These are phyloP conservation scores for Schwanniomyces vanrijiae DNA, from an alignment of 805 yeast genomes.

Conservation along the genomic window DNA sequence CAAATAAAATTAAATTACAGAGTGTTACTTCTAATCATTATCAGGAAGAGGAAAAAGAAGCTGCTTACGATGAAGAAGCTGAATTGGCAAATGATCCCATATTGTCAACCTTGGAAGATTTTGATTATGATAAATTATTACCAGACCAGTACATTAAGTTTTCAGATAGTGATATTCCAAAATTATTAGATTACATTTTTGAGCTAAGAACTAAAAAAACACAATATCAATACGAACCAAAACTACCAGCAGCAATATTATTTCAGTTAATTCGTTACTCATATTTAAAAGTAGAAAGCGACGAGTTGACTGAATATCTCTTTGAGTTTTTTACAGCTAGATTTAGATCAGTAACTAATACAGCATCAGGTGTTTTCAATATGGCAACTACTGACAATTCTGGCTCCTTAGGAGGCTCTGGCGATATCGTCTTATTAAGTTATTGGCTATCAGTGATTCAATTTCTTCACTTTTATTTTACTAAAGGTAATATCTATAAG, in stretches of 20 bases:
- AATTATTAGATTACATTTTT: constrained; percentile 48
- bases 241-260: constrained; percentile 66
- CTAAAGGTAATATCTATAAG: constrained; percentile 59
- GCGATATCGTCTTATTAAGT: constrained; percentile 70
- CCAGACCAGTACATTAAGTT: constrained; percentile 64
- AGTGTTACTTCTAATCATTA: constrained; percentile 21
- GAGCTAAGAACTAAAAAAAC: constrained; percentile 40
- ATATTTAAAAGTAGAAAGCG: constrained; percentile 54
- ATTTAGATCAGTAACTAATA: constrained; percentile 57
- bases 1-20: constrained; percentile 33
- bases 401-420: constrained; percentile 34
- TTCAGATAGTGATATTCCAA: constrained; percentile 56
- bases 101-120: constrained; percentile 34
- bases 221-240: constrained; percentile 44
- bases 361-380: constrained; percentile 59
- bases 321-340: constrained; percentile 61
- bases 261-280: constrained; percentile 74
- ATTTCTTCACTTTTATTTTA: constrained; percentile 73
- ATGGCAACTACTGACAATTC: constrained; percentile 33
- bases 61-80: constrained; percentile 25
- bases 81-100: constrained; percentile 28
- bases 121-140: constrained; percentile 55
- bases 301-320: constrained; percentile 56
- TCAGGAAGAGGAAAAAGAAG: constrained; percentile 13
- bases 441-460: constrained; percentile 88